phyloP scores from a whole-genome alignment of 257 asterid species.

The Ocimum tenuiflorum region DNA sequence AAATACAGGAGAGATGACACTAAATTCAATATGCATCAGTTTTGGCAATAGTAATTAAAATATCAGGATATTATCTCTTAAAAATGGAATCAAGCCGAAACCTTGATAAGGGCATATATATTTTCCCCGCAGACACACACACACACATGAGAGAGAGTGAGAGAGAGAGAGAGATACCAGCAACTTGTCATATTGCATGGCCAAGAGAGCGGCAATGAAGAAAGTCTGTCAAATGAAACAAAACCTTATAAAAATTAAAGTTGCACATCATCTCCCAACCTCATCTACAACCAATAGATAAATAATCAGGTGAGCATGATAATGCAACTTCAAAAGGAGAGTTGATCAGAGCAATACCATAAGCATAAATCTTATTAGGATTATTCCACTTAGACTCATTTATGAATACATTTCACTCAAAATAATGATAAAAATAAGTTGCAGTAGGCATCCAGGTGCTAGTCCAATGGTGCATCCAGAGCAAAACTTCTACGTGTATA shows the following conservation, averaged over 20 bases:
- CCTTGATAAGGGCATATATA: not conserved
- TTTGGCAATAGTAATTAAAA: not conserved
- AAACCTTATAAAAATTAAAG: slow-evolving; percentile 2
- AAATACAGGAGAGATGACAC: not conserved
- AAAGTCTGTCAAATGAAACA: slow-evolving; percentile 26
- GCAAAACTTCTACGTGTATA: not conserved
- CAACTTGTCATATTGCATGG: slow-evolving; percentile 31
- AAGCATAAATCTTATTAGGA: not conserved
- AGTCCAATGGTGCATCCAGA: not conserved
- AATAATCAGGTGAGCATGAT: not conserved
- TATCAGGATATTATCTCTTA: not conserved
- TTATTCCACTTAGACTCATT: not conserved
- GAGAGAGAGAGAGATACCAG: slow-evolving; percentile 27
- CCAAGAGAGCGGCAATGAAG: slow-evolving; percentile 35
- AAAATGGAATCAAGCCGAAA: not conserved
- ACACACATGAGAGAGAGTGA: too few species aligned
- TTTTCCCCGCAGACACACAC: not conserved
- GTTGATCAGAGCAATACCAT: not conserved
- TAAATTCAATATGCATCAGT: not conserved
- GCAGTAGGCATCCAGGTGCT: not conserved
- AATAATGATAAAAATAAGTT: not conserved
- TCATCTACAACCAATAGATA: not conserved
- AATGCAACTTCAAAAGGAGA: not conserved
- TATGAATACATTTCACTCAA: not conserved
- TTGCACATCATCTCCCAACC: not conserved